These are phyloP conservation scores for Elsinoe ampelina DNA, from an alignment of 2,329 filamentous ascomycete genomes.

Conservation along the genomic window DNA sequence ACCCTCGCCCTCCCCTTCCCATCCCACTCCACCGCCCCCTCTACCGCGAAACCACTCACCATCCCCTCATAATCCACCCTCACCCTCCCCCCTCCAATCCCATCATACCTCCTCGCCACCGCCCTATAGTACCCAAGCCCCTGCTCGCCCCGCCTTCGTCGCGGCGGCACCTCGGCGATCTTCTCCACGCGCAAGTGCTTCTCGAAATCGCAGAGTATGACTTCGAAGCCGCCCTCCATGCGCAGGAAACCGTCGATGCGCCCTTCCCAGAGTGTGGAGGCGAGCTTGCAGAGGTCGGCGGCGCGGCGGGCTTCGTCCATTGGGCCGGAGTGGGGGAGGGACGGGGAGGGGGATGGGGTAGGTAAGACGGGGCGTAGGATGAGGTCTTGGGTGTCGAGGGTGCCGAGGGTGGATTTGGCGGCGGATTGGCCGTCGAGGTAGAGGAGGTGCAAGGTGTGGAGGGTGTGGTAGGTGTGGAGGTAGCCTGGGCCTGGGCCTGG, in stretches of 20 bases:
- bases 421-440: conserved; percentile 64
- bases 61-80: conserved; percentile 41
- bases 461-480: conserved; percentile 57
- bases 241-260: conserved; percentile 55
- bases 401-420: conserved; percentile 56
- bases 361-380: conserved; percentile 38
- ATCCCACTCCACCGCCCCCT: conserved; percentile 27
- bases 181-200: conserved; percentile 30
- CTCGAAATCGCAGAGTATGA: conserved; percentile 58
- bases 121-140: conserved; percentile 30
- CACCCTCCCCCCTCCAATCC: conserved; percentile 37
- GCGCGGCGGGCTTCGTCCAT: conserved; percentile 47
- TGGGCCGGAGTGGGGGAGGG: conserved; percentile 15
- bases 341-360: background rate
- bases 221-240: conserved; percentile 62
- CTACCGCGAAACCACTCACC: conserved; percentile 38
- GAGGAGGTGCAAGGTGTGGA: conserved; percentile 49
- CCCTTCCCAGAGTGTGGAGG: conserved; percentile 39
- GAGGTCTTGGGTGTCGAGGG: conserved; percentile 57
- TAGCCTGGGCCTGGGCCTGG: conserved; percentile 38
- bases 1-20: conserved; percentile 32
- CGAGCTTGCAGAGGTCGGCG: conserved; percentile 46
- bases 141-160: no score
- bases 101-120: conserved; percentile 35
- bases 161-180: conserved; percentile 17